A percentile compares a stretch with the other conserved stretches of the same genome.
Conservation (phyloP, 805 yeast species). For the Wickerhamomyces bovis region DNA sequence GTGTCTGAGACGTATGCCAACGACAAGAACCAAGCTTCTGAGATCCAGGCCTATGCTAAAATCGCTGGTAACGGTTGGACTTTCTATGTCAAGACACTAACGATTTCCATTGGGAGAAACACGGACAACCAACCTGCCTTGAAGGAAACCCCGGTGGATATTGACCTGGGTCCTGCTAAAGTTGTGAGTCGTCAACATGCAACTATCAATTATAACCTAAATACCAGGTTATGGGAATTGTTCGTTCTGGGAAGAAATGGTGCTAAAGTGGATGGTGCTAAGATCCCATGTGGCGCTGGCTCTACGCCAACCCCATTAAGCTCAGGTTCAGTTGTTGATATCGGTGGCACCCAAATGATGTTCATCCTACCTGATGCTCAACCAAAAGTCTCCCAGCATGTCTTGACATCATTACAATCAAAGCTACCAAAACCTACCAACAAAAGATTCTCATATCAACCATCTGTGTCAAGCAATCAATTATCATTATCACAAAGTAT, state of each 20-base stretch:
- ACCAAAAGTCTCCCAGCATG: slow-evolving; percentile 50
- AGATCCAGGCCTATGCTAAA: slow-evolving; percentile 97
- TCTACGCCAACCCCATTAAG: slow-evolving; percentile 49
- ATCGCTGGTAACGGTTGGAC: slow-evolving; percentile 94
- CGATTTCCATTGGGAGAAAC: slow-evolving; percentile 80
- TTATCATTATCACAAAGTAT: not conserved
- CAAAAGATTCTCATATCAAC: slow-evolving; percentile 14
- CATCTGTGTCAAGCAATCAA: slow-evolving; percentile 2
- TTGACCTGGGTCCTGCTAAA: slow-evolving; percentile 94
- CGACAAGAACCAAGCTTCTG: slow-evolving; percentile 54
- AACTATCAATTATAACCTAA: slow-evolving; percentile 67
- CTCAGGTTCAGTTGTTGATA: slow-evolving; percentile 88
- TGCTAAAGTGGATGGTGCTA: slow-evolving; percentile 72
- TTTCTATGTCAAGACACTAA: slow-evolving; percentile 75
- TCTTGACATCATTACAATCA: slow-evolving; percentile 29
- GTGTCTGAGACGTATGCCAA: slow-evolving; percentile 73
- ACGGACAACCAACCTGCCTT: slow-evolving; percentile 34
- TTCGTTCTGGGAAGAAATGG: slow-evolving; percentile 87
- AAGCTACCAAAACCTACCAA: slow-evolving; percentile 25
- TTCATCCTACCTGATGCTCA: slow-evolving; percentile 89
- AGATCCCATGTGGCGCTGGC: slow-evolving; percentile 38
- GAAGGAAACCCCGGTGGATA: slow-evolving; percentile 43
- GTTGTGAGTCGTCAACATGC: slow-evolving; percentile 96
- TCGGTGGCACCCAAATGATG: slow-evolving; percentile 99
- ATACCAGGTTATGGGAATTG: slow-evolving; percentile 79